Percentiles rank a stretch among this genome's conserved stretches.
phyloP scores from a whole-genome alignment of 225 moss, liverwort and hornwort genomes.

The Straminergon stramineum region DNA sequence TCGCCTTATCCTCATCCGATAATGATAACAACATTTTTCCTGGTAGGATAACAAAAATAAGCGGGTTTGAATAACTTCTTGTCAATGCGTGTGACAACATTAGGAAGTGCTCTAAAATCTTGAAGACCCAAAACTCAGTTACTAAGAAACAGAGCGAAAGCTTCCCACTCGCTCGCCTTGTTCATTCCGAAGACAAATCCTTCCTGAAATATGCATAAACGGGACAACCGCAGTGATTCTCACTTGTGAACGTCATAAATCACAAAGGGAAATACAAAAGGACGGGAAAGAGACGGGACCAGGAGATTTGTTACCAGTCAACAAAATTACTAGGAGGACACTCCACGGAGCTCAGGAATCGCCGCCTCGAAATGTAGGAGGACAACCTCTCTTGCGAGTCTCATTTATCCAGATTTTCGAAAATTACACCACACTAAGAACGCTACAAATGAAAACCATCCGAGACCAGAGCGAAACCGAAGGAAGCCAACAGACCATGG shows the following conservation, averaged over 20 bases:
- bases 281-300: neutral
- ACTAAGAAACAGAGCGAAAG: neutral
- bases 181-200: neutral
- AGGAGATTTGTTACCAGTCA: neutral
- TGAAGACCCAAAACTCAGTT: neutral
- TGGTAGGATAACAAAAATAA: neutral
- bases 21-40: conserved; percentile 43
- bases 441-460: neutral
- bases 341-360: neutral
- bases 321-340: neutral
- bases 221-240: neutral
- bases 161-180: neutral
- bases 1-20: conserved; percentile 37
- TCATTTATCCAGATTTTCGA: neutral
- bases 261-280: neutral
- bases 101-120: neutral
- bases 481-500: neutral
- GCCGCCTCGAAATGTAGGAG: neutral
- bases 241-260: neutral
- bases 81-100: neutral
- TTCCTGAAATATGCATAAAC: neutral
- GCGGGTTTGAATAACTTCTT: neutral
- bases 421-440: neutral
- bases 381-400: neutral
- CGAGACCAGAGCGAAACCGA: neutral